Base-by-base conservation (phyloP, 108 stramenopile genomes). In the Pseudonitzschia multistriata region DNA sequence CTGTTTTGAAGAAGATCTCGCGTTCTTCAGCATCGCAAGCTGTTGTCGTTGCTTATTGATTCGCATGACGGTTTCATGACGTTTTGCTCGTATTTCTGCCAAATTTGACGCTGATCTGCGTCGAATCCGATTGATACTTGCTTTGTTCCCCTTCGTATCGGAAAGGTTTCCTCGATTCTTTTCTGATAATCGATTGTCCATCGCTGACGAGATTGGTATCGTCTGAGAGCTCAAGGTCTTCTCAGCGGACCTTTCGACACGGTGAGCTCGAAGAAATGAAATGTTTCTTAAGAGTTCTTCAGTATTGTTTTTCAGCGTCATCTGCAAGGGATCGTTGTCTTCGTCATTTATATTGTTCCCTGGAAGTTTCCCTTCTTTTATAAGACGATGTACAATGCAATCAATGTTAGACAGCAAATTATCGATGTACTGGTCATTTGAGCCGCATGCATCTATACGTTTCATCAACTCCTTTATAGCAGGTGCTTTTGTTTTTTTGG, bases 341-440 rank as follows among this genome's bases (percentile, higher is more conserved):
- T 34, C 59, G 10, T 10, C 37, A 39, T 10, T 39, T 10, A 39
- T 10, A 42, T 59, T 42, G 36, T 21, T 60, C 17, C 31, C 30
- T 2, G 56, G 33, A 34, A 68, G 37, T 24, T 67, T 74, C 31
- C 73, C 73, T 15, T 49, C n/a, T 17, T 50, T 27, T 28, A 74
- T 34, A 36, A 74, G 50, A 24, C 66, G 57, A 13, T 74, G 53
- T 5, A 74, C 66, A n/a, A 67, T 57, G 22, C 11, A 27, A 31
- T 74, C 73, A n/a, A 74, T 74, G 14, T 64, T 57, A 5, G 66
- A 74, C 24, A 74, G 42, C 13, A 74, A 31, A 50, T 59, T 56
- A 19, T 73, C 72, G 22, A 66, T 47, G 17, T 73, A n/a, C n/a
- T n/a, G n/a, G n/a, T n/a, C n/a, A n/a, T n/a, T n/a, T n/a, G n/a